Base-by-base conservation (phyloP, 208 protist species). In the Plasmodiophora brassicae region DNA sequence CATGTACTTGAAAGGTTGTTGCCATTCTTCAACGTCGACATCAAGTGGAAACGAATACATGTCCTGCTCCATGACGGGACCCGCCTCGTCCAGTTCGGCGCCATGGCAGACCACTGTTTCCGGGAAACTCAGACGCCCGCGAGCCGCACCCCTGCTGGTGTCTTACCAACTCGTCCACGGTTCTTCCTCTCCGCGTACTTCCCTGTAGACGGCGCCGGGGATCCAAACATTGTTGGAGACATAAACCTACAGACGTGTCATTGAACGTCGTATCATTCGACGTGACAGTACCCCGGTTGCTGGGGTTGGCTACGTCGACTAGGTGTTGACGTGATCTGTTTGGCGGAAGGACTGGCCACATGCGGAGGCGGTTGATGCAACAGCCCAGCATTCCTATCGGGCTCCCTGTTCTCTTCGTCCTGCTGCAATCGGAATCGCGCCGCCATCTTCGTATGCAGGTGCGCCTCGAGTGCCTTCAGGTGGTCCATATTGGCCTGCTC, bases 111-210 rank as follows among this genome's bases (percentile, higher is more conserved):
- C n/a, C n/a, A n/a, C n/a, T n/a, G 32, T 78, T 32, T 8, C 41
- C 65, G 65, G 65, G n/a, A 78, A 5, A 78, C 5, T 8, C 14
- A 32, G 32, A n/a, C 20, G 50, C 14, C 14, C 14, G 14, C 50
- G 50, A 28, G 14, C 50, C 14, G 50, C 50, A 28, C 50, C 50
- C 14, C 20, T 44, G 32, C 41, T n/a, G 41, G 65, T 5, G 10
- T 32, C 41, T 78, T n/a, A 78, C 32, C n/a, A 5, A 32, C n/a
- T 5, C 65, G 65, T 14, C 65, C 65, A 5, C n/a, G 5, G 65
- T 78, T 78, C 41, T n/a, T 78, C n/a, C 65, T n/a, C 5, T 78
- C 5, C 14, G 65, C n/a, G 65, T 78, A 78, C 65, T n/a, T 44
- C 65, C n/a, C 65, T 8, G 65, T 14, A 14, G 65, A 8, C 20